phyloP scores from a whole-genome alignment of 768 basidiomycete genomes.

The Tricholoma terreum region DNA sequence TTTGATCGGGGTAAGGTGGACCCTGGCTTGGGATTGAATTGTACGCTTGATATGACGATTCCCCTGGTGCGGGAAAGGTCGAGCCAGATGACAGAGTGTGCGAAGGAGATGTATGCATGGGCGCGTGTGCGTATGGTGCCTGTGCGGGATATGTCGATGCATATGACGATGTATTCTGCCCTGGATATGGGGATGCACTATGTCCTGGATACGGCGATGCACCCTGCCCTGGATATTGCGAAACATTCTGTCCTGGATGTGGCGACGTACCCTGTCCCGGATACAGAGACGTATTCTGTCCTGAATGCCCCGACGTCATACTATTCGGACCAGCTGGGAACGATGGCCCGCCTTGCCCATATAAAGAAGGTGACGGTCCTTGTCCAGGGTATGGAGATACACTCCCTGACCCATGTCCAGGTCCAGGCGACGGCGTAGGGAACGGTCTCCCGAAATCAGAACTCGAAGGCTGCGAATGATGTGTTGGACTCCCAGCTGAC shows the following conservation, averaged over 20 bases:
- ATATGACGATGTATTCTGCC: neutral
- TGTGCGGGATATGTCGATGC: conserved; percentile 13
- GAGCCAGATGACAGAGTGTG: conserved; percentile 20
- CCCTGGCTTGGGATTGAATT: conserved; percentile 1
- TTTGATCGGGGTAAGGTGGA: conserved; percentile 4
- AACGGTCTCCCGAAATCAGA: conserved; percentile 1
- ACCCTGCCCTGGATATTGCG: conserved; percentile 11
- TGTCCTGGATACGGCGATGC: conserved; percentile 8
- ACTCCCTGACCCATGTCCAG: conserved; percentile 1
- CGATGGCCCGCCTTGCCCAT: conserved; percentile 18
- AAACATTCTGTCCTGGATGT: conserved; percentile 8
- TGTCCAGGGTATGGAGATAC: conserved; percentile 8
- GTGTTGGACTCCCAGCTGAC: neutral
- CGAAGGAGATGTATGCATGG: conserved; percentile 18
- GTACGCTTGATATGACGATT: conserved; percentile 11
- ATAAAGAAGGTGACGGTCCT: conserved; percentile 9
- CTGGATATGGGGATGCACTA: neutral
- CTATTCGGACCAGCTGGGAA: conserved; percentile 6
- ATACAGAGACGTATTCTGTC: conserved; percentile 12
- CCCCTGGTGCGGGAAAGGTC: conserved; percentile 8
- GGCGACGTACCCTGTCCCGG: neutral
- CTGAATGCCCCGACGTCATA: conserved; percentile 1
- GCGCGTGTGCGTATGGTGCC: conserved; percentile 7
- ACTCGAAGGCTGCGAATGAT: neutral
- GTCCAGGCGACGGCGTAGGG: conserved; percentile 3